A percentile compares a stretch with the other conserved stretches of the same genome.
Evolutionary conservation across 2,329 filamentous ascomycete genomes (phyloP).

Genomic region (Colletotrichum sp.): DNA sequence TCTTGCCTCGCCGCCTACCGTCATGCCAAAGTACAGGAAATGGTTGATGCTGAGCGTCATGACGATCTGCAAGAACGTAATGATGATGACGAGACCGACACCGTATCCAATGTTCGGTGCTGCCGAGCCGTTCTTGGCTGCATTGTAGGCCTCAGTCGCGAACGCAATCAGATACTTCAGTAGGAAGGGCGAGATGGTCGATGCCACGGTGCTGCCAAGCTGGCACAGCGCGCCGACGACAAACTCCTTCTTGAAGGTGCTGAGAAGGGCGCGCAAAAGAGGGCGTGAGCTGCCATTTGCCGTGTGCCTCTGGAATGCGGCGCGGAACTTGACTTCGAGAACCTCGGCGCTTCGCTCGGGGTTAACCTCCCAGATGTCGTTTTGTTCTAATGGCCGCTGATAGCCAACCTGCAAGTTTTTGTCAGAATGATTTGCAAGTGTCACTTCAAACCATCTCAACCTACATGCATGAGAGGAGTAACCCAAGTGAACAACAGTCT

Average conservation of each 20-base stretch:
- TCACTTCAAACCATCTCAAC: neutral
- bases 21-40: constrained; percentile 93
- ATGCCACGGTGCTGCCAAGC: constrained; percentile 71
- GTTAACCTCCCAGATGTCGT: constrained; percentile 89
- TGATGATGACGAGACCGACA: constrained; percentile 46
- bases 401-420: constrained; percentile 71
- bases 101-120: neutral
- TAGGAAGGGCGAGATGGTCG: constrained; percentile 83
- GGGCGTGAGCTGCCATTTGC: constrained; percentile 73
- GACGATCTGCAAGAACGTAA: constrained; percentile 84
- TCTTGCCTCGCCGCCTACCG: constrained; percentile 82
- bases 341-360: constrained; percentile 76
- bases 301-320: constrained; percentile 67
- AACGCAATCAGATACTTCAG: constrained; percentile 87
- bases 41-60: constrained; percentile 85
- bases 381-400: constrained; percentile 77
- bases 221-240: constrained; percentile 83
- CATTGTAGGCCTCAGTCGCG: constrained; percentile 75
- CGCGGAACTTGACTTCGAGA: constrained; percentile 66
- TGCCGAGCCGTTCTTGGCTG: neutral
- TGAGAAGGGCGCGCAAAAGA: constrained; percentile 77
- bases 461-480: neutral
- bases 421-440: neutral
- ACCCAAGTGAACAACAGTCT: neutral
- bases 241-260: constrained; percentile 85